Percentiles rank a stretch among this genome's conserved stretches.
Evolutionary conservation across 2,329 filamentous ascomycete genomes (phyloP).

Genomic region (Boeremia exigua): DNA sequence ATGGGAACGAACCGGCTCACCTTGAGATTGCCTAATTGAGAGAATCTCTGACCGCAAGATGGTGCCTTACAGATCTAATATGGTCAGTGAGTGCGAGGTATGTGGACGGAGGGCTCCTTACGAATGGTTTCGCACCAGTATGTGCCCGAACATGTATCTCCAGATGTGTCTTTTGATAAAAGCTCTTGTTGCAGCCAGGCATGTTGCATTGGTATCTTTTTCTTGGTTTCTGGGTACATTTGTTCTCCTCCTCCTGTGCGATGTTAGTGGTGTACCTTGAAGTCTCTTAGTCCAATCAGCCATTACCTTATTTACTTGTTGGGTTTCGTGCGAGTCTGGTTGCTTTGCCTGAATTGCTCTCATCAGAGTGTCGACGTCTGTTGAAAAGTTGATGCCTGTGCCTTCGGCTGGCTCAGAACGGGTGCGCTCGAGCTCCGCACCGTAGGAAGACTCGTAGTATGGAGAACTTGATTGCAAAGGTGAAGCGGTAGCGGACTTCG

Average conservation of each 20-base stretch:
- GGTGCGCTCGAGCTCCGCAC: conserved; percentile 53
- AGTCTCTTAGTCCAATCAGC: background rate
- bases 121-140: conserved; percentile 88
- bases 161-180: conserved; percentile 90
- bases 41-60: conserved; percentile 80
- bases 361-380: conserved; percentile 87
- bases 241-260: conserved; percentile 29
- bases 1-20: conserved; percentile 54
- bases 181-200: conserved; percentile 78
- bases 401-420: conserved; percentile 51
- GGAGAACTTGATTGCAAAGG: conserved; percentile 51
- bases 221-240: conserved; percentile 51
- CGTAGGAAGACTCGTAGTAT: conserved; percentile 44
- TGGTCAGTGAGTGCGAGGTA: conserved; percentile 18
- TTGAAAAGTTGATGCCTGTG: conserved; percentile 70
- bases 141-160: conserved; percentile 89
- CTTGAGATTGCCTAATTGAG: conserved; percentile 89
- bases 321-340: conserved; percentile 46
- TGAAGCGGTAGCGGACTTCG: conserved; percentile 54
- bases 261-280: conserved; percentile 2
- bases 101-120: conserved; percentile 54
- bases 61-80: conserved; percentile 69
- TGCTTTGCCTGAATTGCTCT: conserved; percentile 79
- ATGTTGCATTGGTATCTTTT: conserved; percentile 78
- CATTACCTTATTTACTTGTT: conserved; percentile 43